Base-by-base conservation (phyloP, 2,329 filamentous ascomycete genomes). In the Lecanicillium sp. region DNA sequence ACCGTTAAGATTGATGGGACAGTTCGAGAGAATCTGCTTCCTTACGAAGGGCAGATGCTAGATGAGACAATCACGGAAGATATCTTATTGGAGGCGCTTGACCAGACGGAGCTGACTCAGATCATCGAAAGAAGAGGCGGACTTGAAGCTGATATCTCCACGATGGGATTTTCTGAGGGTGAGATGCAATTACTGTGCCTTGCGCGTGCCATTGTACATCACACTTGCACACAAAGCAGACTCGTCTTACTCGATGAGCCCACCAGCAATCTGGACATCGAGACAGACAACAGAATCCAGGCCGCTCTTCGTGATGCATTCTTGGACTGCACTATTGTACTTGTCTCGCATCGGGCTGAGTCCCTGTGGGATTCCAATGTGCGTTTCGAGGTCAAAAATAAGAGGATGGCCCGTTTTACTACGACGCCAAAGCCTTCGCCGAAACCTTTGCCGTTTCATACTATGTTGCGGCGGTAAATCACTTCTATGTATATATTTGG, bases 1-100 rank as follows among this genome's bases (percentile, higher is more conserved):
- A 56, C 65, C 0, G 56, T 68, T 33, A 51, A 64, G 5, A 51
- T 71, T 7, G 56, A 58, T 2, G 65, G 61, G 13, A 62, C 55
- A 2, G 51, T 73, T 4, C 60, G 63, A 9, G 50, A 58, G 18
- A 73, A 73, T 33, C 52, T 67, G 4, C 38, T 29, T 8, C 40
- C 40, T 11, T 42, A 38, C 18, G 15, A 19, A 4, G 37, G 32
- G 3, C 7, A 30, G 4, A 31, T 32, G 9, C 12, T 16, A 1
- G 37, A 35, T 9, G 17, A 18, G 2, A 25, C 22, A 25, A 25
- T 25, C 11, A 25, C 22, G 6, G 39, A 41, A 9, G 13, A 29
- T 8, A 27, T 18, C 6, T 34, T 41, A 9, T 22, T 12, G 2
- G 27, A 16, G 12, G 20, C 29, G 4, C 9, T 41, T 11, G 15